Conservation (phyloP, 2,329 filamentous ascomycete species). For the Epichloe uncinata region DNA sequence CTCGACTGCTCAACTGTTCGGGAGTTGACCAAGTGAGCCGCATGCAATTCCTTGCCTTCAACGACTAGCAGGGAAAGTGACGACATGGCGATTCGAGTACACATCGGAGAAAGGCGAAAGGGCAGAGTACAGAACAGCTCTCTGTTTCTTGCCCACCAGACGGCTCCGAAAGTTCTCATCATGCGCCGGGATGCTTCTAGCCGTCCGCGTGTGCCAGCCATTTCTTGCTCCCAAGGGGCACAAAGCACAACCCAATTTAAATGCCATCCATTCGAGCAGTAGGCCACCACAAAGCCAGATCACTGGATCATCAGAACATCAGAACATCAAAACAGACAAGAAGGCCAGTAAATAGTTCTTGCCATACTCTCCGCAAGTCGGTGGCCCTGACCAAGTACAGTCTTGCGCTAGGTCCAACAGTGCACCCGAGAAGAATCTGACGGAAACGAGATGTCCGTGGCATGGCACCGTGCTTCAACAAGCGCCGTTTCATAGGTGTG, state of each 20-base stretch:
- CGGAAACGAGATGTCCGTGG: background rate
- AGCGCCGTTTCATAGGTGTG: background rate
- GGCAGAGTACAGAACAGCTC: background rate
- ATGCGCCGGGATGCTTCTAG: conserved; percentile 3
- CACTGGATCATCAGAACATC: background rate
- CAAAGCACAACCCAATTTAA: background rate
- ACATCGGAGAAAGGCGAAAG: background rate
- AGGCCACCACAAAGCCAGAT: background rate
- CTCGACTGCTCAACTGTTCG: background rate
- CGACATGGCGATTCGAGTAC: background rate
- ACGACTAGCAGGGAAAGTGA: background rate
- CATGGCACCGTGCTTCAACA: background rate
- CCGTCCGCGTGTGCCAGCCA: conserved; percentile 3
- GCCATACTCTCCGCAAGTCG: background rate
- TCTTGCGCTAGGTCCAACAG: background rate
- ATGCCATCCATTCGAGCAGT: background rate
- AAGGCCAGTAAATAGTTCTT: background rate
- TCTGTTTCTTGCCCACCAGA: background rate
- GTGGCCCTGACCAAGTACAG: background rate
- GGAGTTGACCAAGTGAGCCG: no score
- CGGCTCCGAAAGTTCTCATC: background rate
- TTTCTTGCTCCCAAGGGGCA: background rate
- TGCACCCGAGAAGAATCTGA: background rate
- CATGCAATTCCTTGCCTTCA: background rate
- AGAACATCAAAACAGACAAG: background rate